Percentiles rank a stretch among this genome's conserved stretches.
These are phyloP conservation scores for Cyclotella kingstonii DNA, from an alignment of 108 stramenopile species.

Conservation along the genomic window DNA sequence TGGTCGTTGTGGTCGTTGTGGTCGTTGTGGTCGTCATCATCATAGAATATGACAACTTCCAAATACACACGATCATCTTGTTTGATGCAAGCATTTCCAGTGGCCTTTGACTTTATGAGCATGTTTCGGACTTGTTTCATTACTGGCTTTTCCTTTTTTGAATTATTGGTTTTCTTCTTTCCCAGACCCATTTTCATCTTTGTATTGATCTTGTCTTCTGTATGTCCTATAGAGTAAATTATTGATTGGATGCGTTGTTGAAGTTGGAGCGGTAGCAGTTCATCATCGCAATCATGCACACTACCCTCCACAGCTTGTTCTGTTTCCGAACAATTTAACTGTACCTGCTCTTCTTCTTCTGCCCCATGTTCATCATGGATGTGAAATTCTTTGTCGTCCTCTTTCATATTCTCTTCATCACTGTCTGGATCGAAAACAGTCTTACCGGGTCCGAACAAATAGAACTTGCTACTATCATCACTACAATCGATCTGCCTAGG, in stretches of 20 bases:
- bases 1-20: too few relatives aligned
- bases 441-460: constrained; percentile 23
- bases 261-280: background rate
- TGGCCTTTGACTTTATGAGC: constrained; percentile 73
- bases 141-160: constrained; percentile 58
- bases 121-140: constrained; percentile 70
- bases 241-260: constrained; percentile 15
- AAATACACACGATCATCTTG: constrained; percentile 72
- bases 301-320: background rate
- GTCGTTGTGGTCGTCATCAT: constrained; percentile 6
- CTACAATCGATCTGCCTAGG: background rate
- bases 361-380: background rate
- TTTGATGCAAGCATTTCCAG: constrained; percentile 52
- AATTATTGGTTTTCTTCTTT: too few relatives aligned
- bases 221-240: constrained; percentile 9
- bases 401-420: constrained; percentile 17
- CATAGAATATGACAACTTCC: constrained; percentile 45
- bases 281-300: background rate
- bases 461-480: too few relatives aligned
- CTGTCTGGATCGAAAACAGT: constrained; percentile 37
- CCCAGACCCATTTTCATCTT: constrained; percentile 6
- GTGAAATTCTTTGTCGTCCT: background rate
- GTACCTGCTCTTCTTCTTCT: too few relatives aligned
- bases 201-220: background rate
- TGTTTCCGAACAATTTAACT: too few relatives aligned